phyloP scores from a whole-genome alignment of 2,329 filamentous ascomycete genomes.

The Phialemoniopsis sp. region DNA sequence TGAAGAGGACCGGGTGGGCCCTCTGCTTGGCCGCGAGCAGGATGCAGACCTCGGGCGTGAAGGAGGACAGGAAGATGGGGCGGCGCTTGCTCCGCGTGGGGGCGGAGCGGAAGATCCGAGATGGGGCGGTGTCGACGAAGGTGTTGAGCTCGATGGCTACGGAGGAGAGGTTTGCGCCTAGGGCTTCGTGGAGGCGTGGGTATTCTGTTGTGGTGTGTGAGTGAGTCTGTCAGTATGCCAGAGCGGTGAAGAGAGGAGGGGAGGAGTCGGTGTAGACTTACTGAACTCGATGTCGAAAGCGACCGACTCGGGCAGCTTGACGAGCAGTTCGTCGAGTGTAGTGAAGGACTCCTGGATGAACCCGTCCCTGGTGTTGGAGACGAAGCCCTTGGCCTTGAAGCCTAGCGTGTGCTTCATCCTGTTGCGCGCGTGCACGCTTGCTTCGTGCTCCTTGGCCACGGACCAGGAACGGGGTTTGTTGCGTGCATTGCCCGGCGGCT shows the following conservation, averaged over 20 bases:
- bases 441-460: slow-evolving; percentile 12
- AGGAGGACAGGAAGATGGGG: slow-evolving; percentile 27
- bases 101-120: slow-evolving; percentile 14
- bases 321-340: slow-evolving; percentile 30
- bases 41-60: slow-evolving; percentile 28
- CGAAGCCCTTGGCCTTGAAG: slow-evolving; percentile 30
- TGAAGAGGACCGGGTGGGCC: slow-evolving; percentile 24
- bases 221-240: too few species aligned
- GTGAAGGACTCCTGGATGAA: slow-evolving; percentile 30
- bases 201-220: slow-evolving; percentile 23
- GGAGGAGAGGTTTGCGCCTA: slow-evolving; percentile 23
- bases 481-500: slow-evolving; percentile 8
- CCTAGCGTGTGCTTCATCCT: slow-evolving; percentile 32
- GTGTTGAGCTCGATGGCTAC: slow-evolving; percentile 31
- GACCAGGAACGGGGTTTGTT: slow-evolving; percentile 9
- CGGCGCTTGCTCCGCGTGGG: slow-evolving; percentile 13
- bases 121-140: slow-evolving; percentile 29
- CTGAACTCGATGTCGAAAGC: slow-evolving; percentile 35
- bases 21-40: slow-evolving; percentile 23
- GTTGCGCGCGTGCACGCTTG: slow-evolving; percentile 15
- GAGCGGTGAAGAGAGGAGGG: too few species aligned
- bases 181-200: slow-evolving; percentile 30
- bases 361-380: slow-evolving; percentile 29
- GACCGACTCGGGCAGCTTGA: slow-evolving; percentile 24
- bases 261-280: slow-evolving; percentile 11